Conservation (phyloP, 176 grass and related monocot genomes). For the maize (Zea mays) region Zm-B73-REFERENCE-NAM-5.0 NC_050097.1:200596001-200596500, state of each 20-base stretch:
- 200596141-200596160: too few relatives aligned
- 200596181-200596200: too few relatives aligned
- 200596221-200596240: background rate
- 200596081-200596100: too few relatives aligned
- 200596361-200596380: background rate
- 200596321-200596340: background rate
- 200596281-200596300: background rate
- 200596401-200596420: background rate
- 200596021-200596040: too few relatives aligned
- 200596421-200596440: conserved; percentile 29
- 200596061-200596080: too few relatives aligned
- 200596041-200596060: too few relatives aligned
- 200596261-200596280: background rate
- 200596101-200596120: too few relatives aligned
- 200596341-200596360: conserved; percentile 20
- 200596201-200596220: background rate
- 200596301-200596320: background rate
- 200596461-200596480: background rate
- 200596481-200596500: too few relatives aligned
- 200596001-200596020: too few relatives aligned
- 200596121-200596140: too few relatives aligned
- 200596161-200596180: too few relatives aligned
- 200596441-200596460: conserved; percentile 3
- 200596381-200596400: too few relatives aligned
- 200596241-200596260: background rate